Conservation (phyloP, 305 asterid genomes). For the Rubia balearica region DNA sequence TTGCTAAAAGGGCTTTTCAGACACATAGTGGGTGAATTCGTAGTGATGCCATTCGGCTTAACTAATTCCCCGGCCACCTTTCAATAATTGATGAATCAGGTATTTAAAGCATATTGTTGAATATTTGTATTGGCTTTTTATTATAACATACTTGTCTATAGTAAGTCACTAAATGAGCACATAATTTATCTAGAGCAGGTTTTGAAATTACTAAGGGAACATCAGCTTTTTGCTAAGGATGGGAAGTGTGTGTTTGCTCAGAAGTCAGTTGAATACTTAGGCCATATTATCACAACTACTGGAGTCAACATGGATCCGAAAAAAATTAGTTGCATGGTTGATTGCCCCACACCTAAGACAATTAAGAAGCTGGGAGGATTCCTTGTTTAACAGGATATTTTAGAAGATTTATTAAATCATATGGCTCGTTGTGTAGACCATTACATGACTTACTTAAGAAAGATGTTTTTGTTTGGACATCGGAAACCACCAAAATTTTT, state of each 20-base stretch:
- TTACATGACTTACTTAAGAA: neutral
- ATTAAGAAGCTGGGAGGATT: too few relatives aligned
- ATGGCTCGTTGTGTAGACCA: neutral
- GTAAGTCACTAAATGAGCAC: neutral
- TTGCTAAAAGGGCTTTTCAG: too few relatives aligned
- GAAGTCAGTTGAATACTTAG: neutral
- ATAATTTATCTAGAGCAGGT: neutral
- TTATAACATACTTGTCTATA: too few relatives aligned
- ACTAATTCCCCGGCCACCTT: too few relatives aligned
- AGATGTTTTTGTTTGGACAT: neutral
- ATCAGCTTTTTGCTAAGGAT: neutral
- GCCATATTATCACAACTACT: neutral
- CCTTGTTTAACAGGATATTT: too few relatives aligned
- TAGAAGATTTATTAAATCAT: neutral
- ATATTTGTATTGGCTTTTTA: too few relatives aligned
- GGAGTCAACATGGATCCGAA: neutral
- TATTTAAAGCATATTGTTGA: too few relatives aligned
- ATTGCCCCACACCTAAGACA: neutral
- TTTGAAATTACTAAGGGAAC: neutral
- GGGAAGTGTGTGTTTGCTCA: neutral
- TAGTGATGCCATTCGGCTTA: too few relatives aligned
- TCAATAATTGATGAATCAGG: too few relatives aligned
- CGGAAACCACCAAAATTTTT: neutral
- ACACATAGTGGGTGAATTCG: too few relatives aligned
- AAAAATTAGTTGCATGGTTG: neutral